Evolutionary conservation across 2,329 filamentous ascomycete species (phyloP).

Genomic region (Colletotrichum lupini): DNA sequence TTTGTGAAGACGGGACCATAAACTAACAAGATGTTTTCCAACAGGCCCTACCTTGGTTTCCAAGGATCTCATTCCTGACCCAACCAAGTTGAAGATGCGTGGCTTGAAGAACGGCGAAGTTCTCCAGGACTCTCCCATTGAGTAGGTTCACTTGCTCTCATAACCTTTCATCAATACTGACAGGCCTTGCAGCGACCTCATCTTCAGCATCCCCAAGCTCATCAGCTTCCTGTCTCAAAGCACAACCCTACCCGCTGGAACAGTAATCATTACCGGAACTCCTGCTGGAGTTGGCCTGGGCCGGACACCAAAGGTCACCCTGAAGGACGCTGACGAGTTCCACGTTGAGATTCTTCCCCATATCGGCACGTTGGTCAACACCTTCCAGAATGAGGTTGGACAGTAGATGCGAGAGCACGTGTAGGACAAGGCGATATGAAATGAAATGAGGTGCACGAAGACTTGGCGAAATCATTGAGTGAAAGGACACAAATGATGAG

Average conservation of each 20-base stretch:
- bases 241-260: conserved; percentile 54
- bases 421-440: too few relatives aligned
- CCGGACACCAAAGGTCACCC: conserved; percentile 48
- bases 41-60: conserved; percentile 61
- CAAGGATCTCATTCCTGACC: conserved; percentile 52
- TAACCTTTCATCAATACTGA: conserved; percentile 44
- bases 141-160: conserved; percentile 38
- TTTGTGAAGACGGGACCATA: neutral
- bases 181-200: conserved; percentile 56
- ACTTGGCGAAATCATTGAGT: neutral
- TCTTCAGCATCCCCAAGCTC: conserved; percentile 61
- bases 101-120: conserved; percentile 62
- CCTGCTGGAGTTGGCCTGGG: conserved; percentile 54
- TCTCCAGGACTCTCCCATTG: conserved; percentile 55
- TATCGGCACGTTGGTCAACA: conserved; percentile 55
- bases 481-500: neutral
- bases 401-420: neutral
- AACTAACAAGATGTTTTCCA: neutral
- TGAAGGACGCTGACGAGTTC: conserved; percentile 54
- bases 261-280: conserved; percentile 56
- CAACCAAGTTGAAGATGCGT: conserved; percentile 51
- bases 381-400: conserved; percentile 31
- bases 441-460: too few relatives aligned
- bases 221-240: conserved; percentile 56
- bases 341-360: conserved; percentile 54